These are phyloP conservation scores for Nicotiana knightiana DNA, from an alignment of 257 asterid genomes.

Conservation along the genomic window DNA sequence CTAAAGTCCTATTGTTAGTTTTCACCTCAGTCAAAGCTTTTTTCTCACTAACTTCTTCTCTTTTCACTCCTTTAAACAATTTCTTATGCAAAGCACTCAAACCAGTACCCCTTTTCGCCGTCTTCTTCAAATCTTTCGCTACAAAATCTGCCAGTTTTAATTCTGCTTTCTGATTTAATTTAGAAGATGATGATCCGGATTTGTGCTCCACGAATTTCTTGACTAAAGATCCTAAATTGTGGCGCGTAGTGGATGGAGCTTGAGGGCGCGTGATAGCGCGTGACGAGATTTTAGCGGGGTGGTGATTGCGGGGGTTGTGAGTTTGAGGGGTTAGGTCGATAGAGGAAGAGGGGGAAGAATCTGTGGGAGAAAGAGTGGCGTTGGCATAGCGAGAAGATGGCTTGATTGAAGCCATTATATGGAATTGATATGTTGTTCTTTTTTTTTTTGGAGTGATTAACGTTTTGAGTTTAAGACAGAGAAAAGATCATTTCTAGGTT, in stretches of 20 bases:
- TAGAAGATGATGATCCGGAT: neutral
- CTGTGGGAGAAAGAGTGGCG: conserved; percentile 11
- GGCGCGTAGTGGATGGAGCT: conserved; percentile 7
- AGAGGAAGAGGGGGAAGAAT: conserved; percentile 59
- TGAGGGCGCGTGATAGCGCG: conserved; percentile 43
- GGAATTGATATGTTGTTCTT: neutral
- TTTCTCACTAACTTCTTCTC: conserved; percentile 49
- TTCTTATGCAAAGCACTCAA: conserved; percentile 70
- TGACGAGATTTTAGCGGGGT: conserved; percentile 21
- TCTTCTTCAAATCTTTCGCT: conserved; percentile 68
- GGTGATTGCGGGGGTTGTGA: neutral
- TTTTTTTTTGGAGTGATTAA: conserved; percentile 15
- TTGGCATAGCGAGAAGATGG: conserved; percentile 66
- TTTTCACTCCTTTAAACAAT: conserved; percentile 63
- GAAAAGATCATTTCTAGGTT: neutral
- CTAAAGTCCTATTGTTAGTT: conserved; percentile 76
- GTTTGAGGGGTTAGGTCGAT: conserved; percentile 20
- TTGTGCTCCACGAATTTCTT: conserved; percentile 64
- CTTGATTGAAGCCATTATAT: conserved; percentile 65
- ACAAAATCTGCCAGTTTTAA: conserved; percentile 35
- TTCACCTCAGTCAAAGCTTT: conserved; percentile 81
- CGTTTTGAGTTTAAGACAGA: conserved; percentile 12
- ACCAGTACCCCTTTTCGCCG: conserved; percentile 40
- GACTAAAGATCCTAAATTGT: conserved; percentile 56
- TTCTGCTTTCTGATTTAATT: conserved; percentile 27